Conservation (phyloP, 2,329 filamentous ascomycete genomes). For the Scortechinia acanthostroma region DNA sequence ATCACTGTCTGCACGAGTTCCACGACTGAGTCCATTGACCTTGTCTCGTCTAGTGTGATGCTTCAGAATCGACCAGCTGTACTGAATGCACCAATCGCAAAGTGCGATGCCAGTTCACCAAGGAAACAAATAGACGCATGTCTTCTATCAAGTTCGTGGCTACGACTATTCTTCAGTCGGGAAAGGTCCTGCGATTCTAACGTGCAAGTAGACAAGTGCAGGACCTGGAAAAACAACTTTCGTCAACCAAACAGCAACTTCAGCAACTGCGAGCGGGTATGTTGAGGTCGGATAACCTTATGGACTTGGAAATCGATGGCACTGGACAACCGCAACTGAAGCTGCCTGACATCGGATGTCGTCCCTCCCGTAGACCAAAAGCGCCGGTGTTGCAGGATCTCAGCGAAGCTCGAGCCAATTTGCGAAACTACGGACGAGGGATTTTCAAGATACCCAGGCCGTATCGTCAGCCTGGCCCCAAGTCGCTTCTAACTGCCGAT, state of each 20-base stretch:
- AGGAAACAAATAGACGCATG: conserved; percentile 1
- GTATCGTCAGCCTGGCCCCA: background rate
- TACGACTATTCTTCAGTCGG: background rate
- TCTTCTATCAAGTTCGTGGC: conserved; percentile 1
- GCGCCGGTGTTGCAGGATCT: background rate
- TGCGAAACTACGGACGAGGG: background rate
- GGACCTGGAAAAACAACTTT: background rate
- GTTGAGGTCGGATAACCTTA: background rate
- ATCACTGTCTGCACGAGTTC: too few species aligned
- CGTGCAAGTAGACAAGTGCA: background rate
- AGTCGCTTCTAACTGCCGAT: background rate
- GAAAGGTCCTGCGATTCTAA: background rate
- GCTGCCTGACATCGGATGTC: background rate
- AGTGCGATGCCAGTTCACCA: conserved; percentile 2
- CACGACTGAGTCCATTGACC: too few species aligned
- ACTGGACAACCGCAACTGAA: background rate
- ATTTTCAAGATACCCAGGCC: background rate
- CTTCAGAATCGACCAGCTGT: background rate
- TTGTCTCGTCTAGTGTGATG: conserved; percentile 1
- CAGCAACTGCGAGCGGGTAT: background rate
- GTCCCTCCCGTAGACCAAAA: background rate
- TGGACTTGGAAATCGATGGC: background rate
- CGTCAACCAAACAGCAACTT: background rate
- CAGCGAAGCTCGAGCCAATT: background rate
- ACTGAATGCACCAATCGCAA: conserved; percentile 2